A percentile compares a stretch with the other conserved stretches of the same genome.
phyloP scores from a whole-genome alignment of 352 stramenopile species.

The Globisporangium spinosum region DNA sequence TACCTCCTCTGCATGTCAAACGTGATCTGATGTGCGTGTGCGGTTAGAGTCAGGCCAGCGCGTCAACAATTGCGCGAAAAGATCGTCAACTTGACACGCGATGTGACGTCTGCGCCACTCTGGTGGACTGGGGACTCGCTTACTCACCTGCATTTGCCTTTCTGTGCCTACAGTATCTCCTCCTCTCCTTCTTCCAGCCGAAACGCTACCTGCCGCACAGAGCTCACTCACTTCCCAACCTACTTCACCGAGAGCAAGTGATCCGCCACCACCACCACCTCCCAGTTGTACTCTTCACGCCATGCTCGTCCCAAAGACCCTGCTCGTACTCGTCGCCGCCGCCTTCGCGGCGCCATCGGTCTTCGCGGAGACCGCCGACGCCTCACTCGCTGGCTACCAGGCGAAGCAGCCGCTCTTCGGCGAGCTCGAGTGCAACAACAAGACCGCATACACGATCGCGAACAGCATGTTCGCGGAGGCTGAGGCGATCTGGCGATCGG shows the following conservation, averaged over 20 bases:
- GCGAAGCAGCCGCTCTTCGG: constrained; percentile 22
- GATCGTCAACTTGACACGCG: constrained; percentile 5
- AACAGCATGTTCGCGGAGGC: constrained; percentile 27
- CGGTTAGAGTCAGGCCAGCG: neutral
- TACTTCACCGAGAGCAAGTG: neutral
- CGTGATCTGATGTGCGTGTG: neutral
- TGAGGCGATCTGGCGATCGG: constrained; percentile 26
- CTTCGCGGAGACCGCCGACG: constrained; percentile 4
- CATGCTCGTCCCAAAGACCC: constrained; percentile 26
- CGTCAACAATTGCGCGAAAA: neutral
- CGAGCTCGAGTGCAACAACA: constrained; percentile 21
- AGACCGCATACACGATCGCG: constrained; percentile 21
- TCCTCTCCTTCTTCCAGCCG: neutral
- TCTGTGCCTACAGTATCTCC: neutral
- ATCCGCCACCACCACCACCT: neutral
- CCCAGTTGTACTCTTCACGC: neutral
- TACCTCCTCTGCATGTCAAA: neutral
- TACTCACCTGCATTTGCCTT: neutral
- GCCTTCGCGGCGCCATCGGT: constrained; percentile 2
- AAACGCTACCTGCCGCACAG: neutral
- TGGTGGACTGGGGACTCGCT: neutral
- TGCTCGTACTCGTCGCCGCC: constrained; percentile 16
- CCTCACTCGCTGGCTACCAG: neutral
- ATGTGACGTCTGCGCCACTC: constrained; percentile 4
- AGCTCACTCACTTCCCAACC: neutral